phyloP scores from a whole-genome alignment of 2,329 filamentous ascomycete species.

The Rutstroemia sp. region DNA sequence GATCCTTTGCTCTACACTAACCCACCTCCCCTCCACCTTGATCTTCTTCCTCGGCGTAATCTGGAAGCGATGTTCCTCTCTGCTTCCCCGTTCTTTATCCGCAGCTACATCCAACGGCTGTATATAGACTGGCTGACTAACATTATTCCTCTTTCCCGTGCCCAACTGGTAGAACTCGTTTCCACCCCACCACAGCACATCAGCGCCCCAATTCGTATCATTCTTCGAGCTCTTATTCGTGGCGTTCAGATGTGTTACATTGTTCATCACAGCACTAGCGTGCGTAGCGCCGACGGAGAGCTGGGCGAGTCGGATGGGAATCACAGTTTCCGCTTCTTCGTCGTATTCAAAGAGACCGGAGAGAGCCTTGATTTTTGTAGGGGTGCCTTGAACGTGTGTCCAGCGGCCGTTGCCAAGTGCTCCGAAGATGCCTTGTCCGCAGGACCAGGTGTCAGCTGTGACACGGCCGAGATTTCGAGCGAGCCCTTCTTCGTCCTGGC shows the following conservation, averaged over 20 bases:
- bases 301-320: slow-evolving; percentile 70
- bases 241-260: slow-evolving; percentile 57
- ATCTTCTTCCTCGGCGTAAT: slow-evolving; percentile 71
- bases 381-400: slow-evolving; percentile 75
- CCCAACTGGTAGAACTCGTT: slow-evolving; percentile 94
- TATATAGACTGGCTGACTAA: slow-evolving; percentile 69
- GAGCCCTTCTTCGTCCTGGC: slow-evolving; percentile 34
- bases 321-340: slow-evolving; percentile 57
- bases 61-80: slow-evolving; percentile 68
- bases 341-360: slow-evolving; percentile 84
- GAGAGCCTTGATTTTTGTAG: slow-evolving; percentile 73
- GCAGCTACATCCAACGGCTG: slow-evolving; percentile 61
- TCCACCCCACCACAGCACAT: slow-evolving; percentile 88
- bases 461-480: slow-evolving; percentile 41
- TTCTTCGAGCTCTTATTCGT: slow-evolving; percentile 43
- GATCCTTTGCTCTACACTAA: slow-evolving; percentile 75
- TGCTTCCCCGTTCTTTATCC: slow-evolving; percentile 53
- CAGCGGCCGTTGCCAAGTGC: slow-evolving; percentile 78
- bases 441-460: slow-evolving; percentile 76
- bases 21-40: slow-evolving; percentile 60
- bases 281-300: slow-evolving; percentile 76
- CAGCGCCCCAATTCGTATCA: slow-evolving; percentile 80
- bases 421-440: slow-evolving; percentile 79
- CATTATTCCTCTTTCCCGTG: slow-evolving; percentile 80
- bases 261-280: slow-evolving; percentile 74